Evolutionary conservation across 148 eudicot genomes (phyloP), one percentile per base, ranked within the genome.

Genomic region (Dianthus caryophyllus): DNA sequence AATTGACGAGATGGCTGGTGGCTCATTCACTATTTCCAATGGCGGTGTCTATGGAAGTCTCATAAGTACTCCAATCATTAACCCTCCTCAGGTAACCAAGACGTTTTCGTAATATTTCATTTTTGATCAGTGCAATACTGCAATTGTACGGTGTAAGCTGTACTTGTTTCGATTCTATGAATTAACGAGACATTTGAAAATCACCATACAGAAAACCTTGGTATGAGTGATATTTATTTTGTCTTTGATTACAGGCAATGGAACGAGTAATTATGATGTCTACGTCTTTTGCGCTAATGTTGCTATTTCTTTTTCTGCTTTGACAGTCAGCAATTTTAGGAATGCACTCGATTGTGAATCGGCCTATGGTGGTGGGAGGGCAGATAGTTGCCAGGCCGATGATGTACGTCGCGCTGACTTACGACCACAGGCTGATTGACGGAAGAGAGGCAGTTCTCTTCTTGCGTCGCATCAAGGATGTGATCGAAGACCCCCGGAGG

Each of bases 21-120:
- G 97, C 38, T 76, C 96, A 25, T 88, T 94, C 69, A 94, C 98
- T 25, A 88, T 94, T 73, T 94, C 99, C 1, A 88, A 94, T 73
- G 99, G 97, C 21, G 97, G 97, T 72, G 99, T 90, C 49, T 94
- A 94, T 76, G 99, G 99, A 76, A 94, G 99, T 75, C 88, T 94
- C 65, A 65, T 94, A 71, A 94, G 99, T 65, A 94, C 99, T 20
- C 99, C 99, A 39, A 88, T 94, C 66, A 90, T 90, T 71, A 94
- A 90, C 69, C 99, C 99, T 52, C 97, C 99, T 60, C 99, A 94
- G 96, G 99, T 88, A 71, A 3, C 22, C 26, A 22, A 6, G 31
- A 50, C 44, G 52, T 41, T n/a, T 36, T 24, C n/a, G 25, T 7
- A 18, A 7, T 55, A 13, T 33, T 22, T 43, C 29, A 9, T 20